Percentiles rank a stretch among this genome's conserved stretches.
These are phyloP conservation scores for Talaromyces sp. DNA, from an alignment of 2,329 filamentous ascomycete species.

Conservation along the genomic window DNA sequence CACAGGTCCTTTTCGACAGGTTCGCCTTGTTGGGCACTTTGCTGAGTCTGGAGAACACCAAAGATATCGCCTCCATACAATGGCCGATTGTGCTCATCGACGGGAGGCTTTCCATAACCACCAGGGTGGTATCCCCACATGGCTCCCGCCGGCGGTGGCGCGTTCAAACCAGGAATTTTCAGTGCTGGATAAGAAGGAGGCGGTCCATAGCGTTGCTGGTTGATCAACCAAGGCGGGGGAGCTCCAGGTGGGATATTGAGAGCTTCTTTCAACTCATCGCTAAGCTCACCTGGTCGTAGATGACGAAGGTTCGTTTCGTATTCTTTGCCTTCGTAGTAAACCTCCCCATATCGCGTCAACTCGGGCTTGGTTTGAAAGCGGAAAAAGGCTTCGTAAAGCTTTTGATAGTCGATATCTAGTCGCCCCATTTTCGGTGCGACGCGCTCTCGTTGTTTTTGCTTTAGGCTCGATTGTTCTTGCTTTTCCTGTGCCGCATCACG, in stretches of 20 bases:
- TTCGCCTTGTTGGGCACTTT: constrained; percentile 63
- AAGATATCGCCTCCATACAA: constrained; percentile 94
- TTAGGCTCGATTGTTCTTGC: constrained; percentile 83
- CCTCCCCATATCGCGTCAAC: constrained; percentile 89
- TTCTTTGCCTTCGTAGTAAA: constrained; percentile 99
- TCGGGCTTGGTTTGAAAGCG: constrained; percentile 94
- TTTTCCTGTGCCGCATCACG: constrained; percentile 94
- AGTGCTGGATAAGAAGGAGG: constrained; percentile 94
- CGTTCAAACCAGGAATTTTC: constrained; percentile 90
- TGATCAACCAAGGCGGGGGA: constrained; percentile 94
- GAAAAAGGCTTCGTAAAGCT: constrained; percentile 97
- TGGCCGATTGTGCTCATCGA: constrained; percentile 88
- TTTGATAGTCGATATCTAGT: constrained; percentile 97
- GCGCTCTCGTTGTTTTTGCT: constrained; percentile 91
- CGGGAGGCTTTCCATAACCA: constrained; percentile 91
- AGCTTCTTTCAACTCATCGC: constrained; percentile 83
- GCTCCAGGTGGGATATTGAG: constrained; percentile 89
- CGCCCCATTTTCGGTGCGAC: constrained; percentile 96
- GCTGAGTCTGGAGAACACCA: constrained; percentile 64
- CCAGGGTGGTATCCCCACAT: constrained; percentile 94
- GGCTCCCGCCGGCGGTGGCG: constrained; percentile 81
- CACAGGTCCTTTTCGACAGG: constrained; percentile 82
- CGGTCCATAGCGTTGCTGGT: constrained; percentile 88
- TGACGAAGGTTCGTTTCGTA: constrained; percentile 92
- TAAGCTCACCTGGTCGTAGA: constrained; percentile 83